Conservation (phyloP, 495 filamentous ascomycete species). For the Viridothelium virens region DNA sequence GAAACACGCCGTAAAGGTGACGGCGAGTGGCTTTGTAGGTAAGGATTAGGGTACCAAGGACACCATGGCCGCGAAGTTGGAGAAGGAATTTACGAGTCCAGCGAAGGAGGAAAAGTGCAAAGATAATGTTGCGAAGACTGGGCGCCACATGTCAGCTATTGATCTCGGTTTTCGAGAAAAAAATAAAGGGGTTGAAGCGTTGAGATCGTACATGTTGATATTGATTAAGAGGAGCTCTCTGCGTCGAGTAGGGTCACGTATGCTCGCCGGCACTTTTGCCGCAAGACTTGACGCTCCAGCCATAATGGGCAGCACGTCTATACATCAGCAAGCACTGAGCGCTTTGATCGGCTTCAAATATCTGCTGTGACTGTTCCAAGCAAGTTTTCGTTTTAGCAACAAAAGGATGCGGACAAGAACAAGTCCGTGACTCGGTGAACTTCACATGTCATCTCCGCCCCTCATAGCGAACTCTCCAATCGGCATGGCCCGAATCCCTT, state of each 20-base stretch:
- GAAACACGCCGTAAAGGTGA: slow-evolving; percentile 74
- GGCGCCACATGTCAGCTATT: not conserved
- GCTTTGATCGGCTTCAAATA: no score
- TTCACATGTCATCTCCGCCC: slow-evolving; percentile 5
- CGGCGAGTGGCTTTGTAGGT: slow-evolving; percentile 61
- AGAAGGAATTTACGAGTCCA: slow-evolving; percentile 74
- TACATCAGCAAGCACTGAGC: not conserved
- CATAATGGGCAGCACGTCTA: not conserved
- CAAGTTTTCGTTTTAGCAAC: no score
- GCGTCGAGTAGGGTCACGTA: not conserved
- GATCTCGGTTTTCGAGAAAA: not conserved
- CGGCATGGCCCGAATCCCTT: not conserved
- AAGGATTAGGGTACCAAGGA: slow-evolving; percentile 69
- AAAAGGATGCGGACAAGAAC: not conserved
- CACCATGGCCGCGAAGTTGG: slow-evolving; percentile 79
- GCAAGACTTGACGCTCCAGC: not conserved
- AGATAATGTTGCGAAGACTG: slow-evolving; percentile 70
- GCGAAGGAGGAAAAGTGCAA: slow-evolving; percentile 81
- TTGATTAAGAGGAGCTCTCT: slow-evolving; percentile 4
- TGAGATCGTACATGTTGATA: not conserved
- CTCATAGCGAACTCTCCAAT: not conserved
- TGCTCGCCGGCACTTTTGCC: not conserved
- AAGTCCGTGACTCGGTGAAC: not conserved
- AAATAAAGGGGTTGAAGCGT: not conserved
- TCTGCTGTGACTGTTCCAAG: no score